Conservation (phyloP, 345 rosid genomes). For the Arabidopsis suecica region DNA sequence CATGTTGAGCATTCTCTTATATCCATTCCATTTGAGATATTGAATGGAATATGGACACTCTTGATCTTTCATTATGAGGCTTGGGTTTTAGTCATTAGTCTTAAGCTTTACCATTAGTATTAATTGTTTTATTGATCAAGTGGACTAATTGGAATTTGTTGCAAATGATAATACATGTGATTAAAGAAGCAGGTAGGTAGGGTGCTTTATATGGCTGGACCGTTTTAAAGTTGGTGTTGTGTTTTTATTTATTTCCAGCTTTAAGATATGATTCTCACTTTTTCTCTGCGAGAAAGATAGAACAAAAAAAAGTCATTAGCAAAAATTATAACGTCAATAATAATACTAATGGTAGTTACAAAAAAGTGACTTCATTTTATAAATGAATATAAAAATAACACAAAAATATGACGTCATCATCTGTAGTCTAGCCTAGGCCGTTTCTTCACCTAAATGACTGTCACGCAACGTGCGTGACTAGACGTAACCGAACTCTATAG, state of each 20-base stretch:
- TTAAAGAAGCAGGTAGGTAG: slow-evolving; percentile 41
- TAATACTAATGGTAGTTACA: not conserved
- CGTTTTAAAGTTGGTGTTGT: slow-evolving; percentile 36
- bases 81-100: too few species aligned
- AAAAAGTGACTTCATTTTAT: not conserved
- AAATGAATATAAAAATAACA: not conserved
- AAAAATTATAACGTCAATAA: not conserved
- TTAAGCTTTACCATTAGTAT: too few species aligned
- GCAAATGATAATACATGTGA: slow-evolving; percentile 43
- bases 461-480: slow-evolving; percentile 48
- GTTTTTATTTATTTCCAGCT: slow-evolving; percentile 19
- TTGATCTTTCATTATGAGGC: too few species aligned
- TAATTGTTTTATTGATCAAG: too few species aligned
- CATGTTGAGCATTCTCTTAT: too few species aligned
- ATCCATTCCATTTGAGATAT: too few species aligned
- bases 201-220: slow-evolving; percentile 45
- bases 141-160: slow-evolving; percentile 17
- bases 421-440: slow-evolving; percentile 36
- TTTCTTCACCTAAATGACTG: slow-evolving; percentile 41
- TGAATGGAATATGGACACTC: too few species aligned
- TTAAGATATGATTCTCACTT: slow-evolving; percentile 37
- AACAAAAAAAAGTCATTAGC: slow-evolving; percentile 8
- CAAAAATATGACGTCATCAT: slow-evolving; percentile 22
- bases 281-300: not conserved
- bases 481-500: slow-evolving; percentile 41